Evolutionary conservation across 2,329 filamentous ascomycete species (phyloP).

Genomic region (Aspergillus fischeri): DNA sequence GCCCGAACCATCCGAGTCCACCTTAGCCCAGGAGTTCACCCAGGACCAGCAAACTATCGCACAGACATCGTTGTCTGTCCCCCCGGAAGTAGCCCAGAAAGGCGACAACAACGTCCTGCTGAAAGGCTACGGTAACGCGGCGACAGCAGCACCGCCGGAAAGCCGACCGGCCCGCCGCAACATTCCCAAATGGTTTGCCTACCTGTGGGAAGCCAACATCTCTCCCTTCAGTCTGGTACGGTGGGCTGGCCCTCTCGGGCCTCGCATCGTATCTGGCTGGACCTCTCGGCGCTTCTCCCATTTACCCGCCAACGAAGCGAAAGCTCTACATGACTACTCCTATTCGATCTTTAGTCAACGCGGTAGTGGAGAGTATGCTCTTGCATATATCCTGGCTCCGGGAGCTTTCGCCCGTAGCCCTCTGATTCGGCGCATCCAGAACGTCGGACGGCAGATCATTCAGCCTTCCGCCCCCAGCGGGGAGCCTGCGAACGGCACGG

Average conservation of each 20-base stretch:
- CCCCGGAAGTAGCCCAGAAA: slow-evolving; percentile 23
- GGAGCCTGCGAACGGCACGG: slow-evolving; percentile 8
- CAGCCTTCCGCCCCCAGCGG: slow-evolving; percentile 16
- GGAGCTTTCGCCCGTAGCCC: slow-evolving; percentile 88
- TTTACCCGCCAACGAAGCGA: slow-evolving; percentile 72
- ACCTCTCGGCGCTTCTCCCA: slow-evolving; percentile 89
- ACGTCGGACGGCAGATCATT: slow-evolving; percentile 70
- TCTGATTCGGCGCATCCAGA: slow-evolving; percentile 79
- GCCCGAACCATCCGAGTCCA: slow-evolving; percentile 71
- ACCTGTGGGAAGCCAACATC: slow-evolving; percentile 95
- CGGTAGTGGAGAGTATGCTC: slow-evolving; percentile 88
- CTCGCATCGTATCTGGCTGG: slow-evolving; percentile 91
- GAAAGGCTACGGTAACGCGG: slow-evolving; percentile 20
- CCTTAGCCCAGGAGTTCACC: slow-evolving; percentile 71
- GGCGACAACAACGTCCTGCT: slow-evolving; percentile 54
- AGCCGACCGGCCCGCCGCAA: slow-evolving; percentile 53
- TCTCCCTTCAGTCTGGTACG: slow-evolving; percentile 91
- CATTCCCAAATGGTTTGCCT: slow-evolving; percentile 80
- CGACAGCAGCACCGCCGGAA: slow-evolving; percentile 20
- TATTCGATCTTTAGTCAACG: slow-evolving; percentile 91
- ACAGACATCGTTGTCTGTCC: slow-evolving; percentile 16
- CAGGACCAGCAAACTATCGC: slow-evolving; percentile 61
- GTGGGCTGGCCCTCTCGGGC: slow-evolving; percentile 82
- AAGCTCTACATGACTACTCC: slow-evolving; percentile 85
- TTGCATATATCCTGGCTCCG: slow-evolving; percentile 88